phyloP scores from a whole-genome alignment of 495 filamentous ascomycete genomes.

The Penicillium riverlandense region DNA sequence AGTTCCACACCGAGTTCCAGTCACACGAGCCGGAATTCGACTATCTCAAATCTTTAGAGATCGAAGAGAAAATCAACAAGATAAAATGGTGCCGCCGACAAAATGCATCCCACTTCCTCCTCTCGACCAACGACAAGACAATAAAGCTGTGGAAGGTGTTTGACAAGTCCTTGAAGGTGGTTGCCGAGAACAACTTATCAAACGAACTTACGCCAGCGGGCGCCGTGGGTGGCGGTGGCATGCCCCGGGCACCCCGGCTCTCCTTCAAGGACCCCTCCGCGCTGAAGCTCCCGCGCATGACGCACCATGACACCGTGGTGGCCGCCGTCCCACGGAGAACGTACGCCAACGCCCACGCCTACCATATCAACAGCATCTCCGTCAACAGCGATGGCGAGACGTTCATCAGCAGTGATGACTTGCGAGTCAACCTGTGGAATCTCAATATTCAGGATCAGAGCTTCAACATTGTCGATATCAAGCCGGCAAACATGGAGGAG shows the following conservation, averaged over 20 bases:
- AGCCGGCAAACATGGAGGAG: slow-evolving; percentile 99
- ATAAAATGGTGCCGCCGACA: slow-evolving; percentile 99
- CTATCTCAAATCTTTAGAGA: slow-evolving; percentile 97
- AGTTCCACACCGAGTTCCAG: slow-evolving; percentile 99
- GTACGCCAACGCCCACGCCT: slow-evolving; percentile 97
- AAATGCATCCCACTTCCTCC: slow-evolving; percentile 95
- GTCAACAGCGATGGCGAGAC: slow-evolving; percentile 99
- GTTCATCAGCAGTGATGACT: slow-evolving; percentile 96
- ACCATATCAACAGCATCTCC: slow-evolving; percentile 99
- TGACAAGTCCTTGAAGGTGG: slow-evolving; percentile 97
- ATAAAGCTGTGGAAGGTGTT: slow-evolving; percentile 99
- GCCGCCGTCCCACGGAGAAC: slow-evolving; percentile 92
- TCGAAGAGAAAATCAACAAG: slow-evolving; percentile 99
- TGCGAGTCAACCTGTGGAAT: slow-evolving; percentile 98
- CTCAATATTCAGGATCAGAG: slow-evolving; percentile 98
- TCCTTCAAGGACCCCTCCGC: slow-evolving; percentile 75
- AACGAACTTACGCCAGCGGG: slow-evolving; percentile 83
- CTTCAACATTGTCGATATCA: slow-evolving; percentile 99
- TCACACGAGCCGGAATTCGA: slow-evolving; percentile 99
- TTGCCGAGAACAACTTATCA: slow-evolving; percentile 97
- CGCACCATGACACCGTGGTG: slow-evolving; percentile 97
- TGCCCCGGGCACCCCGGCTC: slow-evolving; percentile 59
- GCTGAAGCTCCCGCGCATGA: slow-evolving; percentile 88
- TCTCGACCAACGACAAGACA: slow-evolving; percentile 98
- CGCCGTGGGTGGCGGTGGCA: slow-evolving; percentile 65